Conservation (phyloP, 73 alveolate species). For the Paramecium caudatum region DNA sequence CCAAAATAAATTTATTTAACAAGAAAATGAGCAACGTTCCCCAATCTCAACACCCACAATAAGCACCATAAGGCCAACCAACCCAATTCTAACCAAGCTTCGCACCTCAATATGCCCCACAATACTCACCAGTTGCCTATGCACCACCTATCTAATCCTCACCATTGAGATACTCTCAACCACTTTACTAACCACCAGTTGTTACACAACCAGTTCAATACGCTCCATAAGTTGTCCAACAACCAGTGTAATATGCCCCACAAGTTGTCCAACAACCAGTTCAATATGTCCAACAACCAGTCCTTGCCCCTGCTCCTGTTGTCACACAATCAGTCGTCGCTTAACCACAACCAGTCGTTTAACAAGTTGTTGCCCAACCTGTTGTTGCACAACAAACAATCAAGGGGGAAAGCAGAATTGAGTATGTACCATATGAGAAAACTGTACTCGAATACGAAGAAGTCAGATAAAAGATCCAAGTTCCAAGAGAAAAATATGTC, state of each 20-base stretch:
- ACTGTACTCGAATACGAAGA: conserved; percentile 72
- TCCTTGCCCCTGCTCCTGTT: neutral
- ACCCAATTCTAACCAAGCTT: conserved; percentile 18
- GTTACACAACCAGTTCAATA: neutral
- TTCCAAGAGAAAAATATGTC: conserved; percentile 74
- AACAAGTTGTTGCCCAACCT: conserved; percentile 35
- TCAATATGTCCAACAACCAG: neutral
- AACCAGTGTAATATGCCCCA: neutral
- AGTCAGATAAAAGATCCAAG: conserved; percentile 67
- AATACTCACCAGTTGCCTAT: neutral
- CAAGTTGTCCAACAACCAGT: conserved; percentile 40
- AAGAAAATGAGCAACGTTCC: conserved; percentile 50
- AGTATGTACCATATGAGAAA: conserved; percentile 73
- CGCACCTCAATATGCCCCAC: conserved; percentile 34
- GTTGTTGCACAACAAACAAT: conserved; percentile 64
- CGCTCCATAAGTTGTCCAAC: neutral
- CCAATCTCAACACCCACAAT: conserved; percentile 39
- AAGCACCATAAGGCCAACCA: conserved; percentile 26
- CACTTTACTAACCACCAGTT: conserved; percentile 24
- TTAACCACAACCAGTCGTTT: conserved; percentile 26
- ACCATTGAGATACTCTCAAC: conserved; percentile 57
- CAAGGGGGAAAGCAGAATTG: conserved; percentile 76
- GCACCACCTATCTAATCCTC: conserved; percentile 40
- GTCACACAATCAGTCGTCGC: conserved; percentile 46
- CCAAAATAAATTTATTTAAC: conserved; percentile 38